Percentiles rank a stretch among this genome's conserved stretches.
Conservation (phyloP, 805 yeast genomes). For the Kodamaea kaohsiungensis region DNA sequence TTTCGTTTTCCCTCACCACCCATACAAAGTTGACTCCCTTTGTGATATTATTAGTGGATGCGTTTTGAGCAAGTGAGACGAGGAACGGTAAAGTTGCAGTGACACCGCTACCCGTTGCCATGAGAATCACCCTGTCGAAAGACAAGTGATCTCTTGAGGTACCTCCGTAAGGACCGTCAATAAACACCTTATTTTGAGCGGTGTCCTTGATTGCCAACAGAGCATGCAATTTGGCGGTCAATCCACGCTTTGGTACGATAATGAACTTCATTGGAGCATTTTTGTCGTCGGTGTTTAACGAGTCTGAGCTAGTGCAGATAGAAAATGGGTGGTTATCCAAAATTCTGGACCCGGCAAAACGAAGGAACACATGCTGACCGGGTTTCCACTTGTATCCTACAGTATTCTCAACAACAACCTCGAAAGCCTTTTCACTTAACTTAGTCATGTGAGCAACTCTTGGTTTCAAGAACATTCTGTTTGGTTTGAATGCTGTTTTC, state of each 20-base stretch:
- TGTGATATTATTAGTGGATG: conserved; percentile 15
- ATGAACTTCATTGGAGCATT: conserved; percentile 41
- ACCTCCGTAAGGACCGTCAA: conserved; percentile 65
- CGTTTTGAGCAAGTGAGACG: conserved; percentile 21
- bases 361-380: conserved; percentile 56
- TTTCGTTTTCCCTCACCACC: conserved; percentile 37
- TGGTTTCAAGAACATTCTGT: conserved; percentile 38
- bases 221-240: conserved; percentile 39
- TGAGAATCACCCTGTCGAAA: conserved; percentile 44
- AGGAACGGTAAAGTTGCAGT: conserved; percentile 51
- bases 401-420: conserved; percentile 36
- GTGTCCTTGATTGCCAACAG: conserved; percentile 29
- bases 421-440: conserved; percentile 27
- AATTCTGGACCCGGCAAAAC: conserved; percentile 45
- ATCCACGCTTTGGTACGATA: conserved; percentile 47
- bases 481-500: conserved; percentile 49
- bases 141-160: conserved; percentile 43
- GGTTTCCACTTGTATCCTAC: conserved; percentile 47
- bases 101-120: conserved; percentile 55
- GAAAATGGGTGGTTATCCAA: conserved; percentile 61
- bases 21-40: conserved; percentile 43
- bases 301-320: conserved; percentile 33
- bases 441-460: conserved; percentile 33
- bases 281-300: conserved; percentile 13
- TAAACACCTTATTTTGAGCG: conserved; percentile 30